Base-by-base conservation (phyloP, 129 eudicot species). In the Chrysanthemum seticuspe region DNA sequence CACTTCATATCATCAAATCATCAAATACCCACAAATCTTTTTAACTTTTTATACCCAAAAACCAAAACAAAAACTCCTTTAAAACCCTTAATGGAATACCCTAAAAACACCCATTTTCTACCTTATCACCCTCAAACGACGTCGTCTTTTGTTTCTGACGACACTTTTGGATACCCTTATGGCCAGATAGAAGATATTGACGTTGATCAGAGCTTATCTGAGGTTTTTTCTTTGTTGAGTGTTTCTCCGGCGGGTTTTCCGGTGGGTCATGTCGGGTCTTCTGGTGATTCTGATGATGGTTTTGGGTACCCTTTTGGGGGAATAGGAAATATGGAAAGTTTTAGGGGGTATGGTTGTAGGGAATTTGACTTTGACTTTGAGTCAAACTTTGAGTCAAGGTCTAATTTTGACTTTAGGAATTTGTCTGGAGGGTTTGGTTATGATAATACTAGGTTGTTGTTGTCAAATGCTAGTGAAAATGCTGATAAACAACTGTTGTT, bases 311-410 rank as follows among this genome's bases (percentile, higher is more conserved):
- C 71, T 62, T 3, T 13, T 40, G 47, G 47, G 47, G 47, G 47
- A 40, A 40, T 40, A 6, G 10, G 10, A 6, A 8, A 36, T 23
- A 14, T 10, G 57, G 54, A 44, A 40, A 51, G 11, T 36, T 44
- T 34, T 29, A 65, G 36, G 48, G 48, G 58, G 48, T 19, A 34
- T 68, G 65, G 40, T 66, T 67, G 14, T 53, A 62, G 55, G 78
- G 65, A 31, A 31, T 49, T 77, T 77, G 81, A 61, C 72, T 53
- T 63, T 65, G 85, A 82, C 72, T 75, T 44, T 2, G 29, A 77
- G 66, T 52, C 79, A 80, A 64, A 14, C 84, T 78, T 88, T 85
- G 74, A 59, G 13, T 40, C 65, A 79, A 79, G 79, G 85, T 40
- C 47, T 40, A 40, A 7, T 40, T 40, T 40, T 40, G 47, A 36